A percentile compares a stretch with the other conserved stretches of the same genome.
phyloP scores from a whole-genome alignment of 169 alveolate species.

The Cryptosporidium xiaoi region DNA sequence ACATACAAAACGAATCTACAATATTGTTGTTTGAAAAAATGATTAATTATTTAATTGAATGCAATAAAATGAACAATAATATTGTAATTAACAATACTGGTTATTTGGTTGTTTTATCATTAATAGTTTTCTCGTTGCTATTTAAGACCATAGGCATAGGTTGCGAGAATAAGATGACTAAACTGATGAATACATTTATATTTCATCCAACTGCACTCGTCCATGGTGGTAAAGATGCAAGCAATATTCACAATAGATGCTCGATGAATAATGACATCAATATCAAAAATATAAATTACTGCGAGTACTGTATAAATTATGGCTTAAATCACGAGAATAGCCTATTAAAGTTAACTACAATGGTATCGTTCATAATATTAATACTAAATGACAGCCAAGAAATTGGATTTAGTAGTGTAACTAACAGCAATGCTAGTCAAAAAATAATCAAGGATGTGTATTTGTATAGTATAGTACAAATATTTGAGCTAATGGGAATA shows the following conservation, averaged over 20 bases:
- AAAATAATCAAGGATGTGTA: constrained; percentile 4
- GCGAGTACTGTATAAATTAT: constrained; percentile 30
- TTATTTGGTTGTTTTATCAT: not conserved
- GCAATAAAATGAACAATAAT: constrained; percentile 3
- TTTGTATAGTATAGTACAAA: constrained; percentile 13
- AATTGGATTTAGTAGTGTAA: not conserved
- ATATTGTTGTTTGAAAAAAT: constrained; percentile 9
- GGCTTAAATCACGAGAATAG: not conserved
- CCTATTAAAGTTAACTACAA: constrained; percentile 5
- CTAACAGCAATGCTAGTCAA: not conserved
- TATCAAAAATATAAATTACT: not conserved
- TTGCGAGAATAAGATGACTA: not conserved
- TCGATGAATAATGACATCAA: not conserved
- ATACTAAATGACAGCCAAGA: not conserved
- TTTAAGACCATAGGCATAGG: not conserved
- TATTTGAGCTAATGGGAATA: not conserved
- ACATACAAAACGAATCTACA: constrained; percentile 13
- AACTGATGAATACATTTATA: constrained; percentile 1
- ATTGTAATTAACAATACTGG: not conserved
- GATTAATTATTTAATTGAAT: constrained; percentile 10
- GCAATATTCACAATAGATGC: not conserved
- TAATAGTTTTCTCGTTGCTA: constrained; percentile 3
- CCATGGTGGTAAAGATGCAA: not conserved
- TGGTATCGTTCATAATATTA: constrained; percentile 2
- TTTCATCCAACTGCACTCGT: constrained; percentile 17